Evolutionary conservation across 192 early-diverging fungal species (phyloP), one percentile per base, ranked within the genome.

Genomic region (Thamnidium elegans): DNA sequence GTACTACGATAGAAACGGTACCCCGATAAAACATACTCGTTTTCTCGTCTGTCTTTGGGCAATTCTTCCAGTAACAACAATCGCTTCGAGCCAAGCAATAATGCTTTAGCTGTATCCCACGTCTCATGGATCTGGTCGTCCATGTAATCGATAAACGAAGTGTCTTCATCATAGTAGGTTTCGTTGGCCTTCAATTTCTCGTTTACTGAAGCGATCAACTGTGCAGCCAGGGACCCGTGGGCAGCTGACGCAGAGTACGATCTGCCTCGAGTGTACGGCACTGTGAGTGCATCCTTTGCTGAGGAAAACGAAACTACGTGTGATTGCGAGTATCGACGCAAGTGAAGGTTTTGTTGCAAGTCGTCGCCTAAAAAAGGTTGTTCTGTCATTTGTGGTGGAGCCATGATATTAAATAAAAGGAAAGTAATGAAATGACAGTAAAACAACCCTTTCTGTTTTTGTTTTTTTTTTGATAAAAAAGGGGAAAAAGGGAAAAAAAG

Each of bases 21-120:
- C 70, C 78, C 78, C 5, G 68, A 76, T 9, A 76, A 58, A 47
- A 80, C 74, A 46, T 80, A 80, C 17, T 73, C 72, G 23, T 85
- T 85, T 61, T 85, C 83, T 61, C 81, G 75, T 78, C 83, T 81
- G 61, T 78, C 72, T 36, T 65, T 58, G 13, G 83, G 83, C 15
- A 85, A 47, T 39, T 85, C 83, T 34, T 85, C 75, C 43, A 85
- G 76, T 1, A 66, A 42, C 39, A 85, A 61, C 20, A 85, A 63
- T 9, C 83, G 62, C 55, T 79, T 76, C 39, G 81, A 77, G 3
- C 83, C 83, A 2, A 73, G 69, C 32, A 80, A 54, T 2, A 77
- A 76, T 3, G 81, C 81, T 39, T 75, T 79, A 30, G 71, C 74
- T 1, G 73, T 69, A 32, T 74, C 79, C 64, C 78, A 76, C 17